Base-by-base conservation (phyloP, 2,329 filamentous ascomycete species). In the Pseudogymnoascus sp. region DNA sequence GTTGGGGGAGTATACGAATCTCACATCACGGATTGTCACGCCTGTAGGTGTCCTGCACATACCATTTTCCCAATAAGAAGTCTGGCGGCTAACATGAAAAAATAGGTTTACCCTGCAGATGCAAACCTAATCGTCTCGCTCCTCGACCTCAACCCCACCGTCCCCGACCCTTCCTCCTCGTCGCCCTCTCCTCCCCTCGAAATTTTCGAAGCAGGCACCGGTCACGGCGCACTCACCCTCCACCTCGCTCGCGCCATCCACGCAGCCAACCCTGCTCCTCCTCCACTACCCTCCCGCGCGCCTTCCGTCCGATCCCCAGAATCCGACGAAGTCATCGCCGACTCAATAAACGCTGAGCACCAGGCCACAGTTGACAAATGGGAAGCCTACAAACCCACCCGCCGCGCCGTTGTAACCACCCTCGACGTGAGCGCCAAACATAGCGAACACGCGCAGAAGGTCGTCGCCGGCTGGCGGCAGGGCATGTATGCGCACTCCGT, bases 171-270 rank as follows among this genome's bases (percentile, higher is more conserved):
- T 69, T 63, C 69, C 9, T 67, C 68, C 12, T 71, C 74, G 5
- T 72, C 75, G 10, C 67, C 73, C 12, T 66, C 68, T 5, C 69
- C 70, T 7, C 82, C 80, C 0, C 73, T 92, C 10, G 88, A 93
- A 70, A 89, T 94, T 48, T 85, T 94, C 60, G 90, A 94, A 74
- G 89, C 89, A 55, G 90, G 90, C 13, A 94, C 90, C 3, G 90
- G 90, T n/a, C 89, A 92, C 78, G 90, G 90, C 63, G 86, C 87
- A 35, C 74, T 94, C 63, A 93, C 89, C 0, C 74, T 94, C 4
- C 84, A 92, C 69, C 79, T 94, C 21, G 86, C 89, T 31, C 82
- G 88, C 60, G 88, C 89, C 2, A 83, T 94, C 52, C 87, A 92
- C 70, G 89, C 83, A 48, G 87, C 85, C 15, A 92, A 92, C 69